A percentile compares a stretch with the other conserved stretches of the same genome.
phyloP scores from a whole-genome alignment of 306 rosid genomes.

The Quercus aquifolioides region DNA sequence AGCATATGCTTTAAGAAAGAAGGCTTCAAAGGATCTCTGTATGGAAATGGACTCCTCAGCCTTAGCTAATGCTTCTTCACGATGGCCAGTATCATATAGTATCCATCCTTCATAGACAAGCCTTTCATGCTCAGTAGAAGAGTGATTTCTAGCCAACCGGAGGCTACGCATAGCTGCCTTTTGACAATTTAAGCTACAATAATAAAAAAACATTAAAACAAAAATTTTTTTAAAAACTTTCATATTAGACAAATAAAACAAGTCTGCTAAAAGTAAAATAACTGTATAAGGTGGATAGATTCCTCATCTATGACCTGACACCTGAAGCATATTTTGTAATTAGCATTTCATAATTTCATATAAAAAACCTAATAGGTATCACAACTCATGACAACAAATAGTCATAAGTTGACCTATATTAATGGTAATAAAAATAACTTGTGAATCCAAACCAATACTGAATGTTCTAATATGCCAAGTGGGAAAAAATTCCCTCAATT shows the following conservation, averaged over 20 bases:
- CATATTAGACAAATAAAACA: slow-evolving; percentile 1
- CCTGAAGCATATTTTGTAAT: background rate
- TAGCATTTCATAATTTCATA: background rate
- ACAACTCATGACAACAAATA: background rate
- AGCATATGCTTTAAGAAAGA: slow-evolving; percentile 85
- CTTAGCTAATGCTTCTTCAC: slow-evolving; percentile 82
- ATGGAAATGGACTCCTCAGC: slow-evolving; percentile 77
- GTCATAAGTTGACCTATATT: background rate
- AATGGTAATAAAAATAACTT: background rate
- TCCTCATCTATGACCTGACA: background rate
- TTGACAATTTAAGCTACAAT: slow-evolving; percentile 74
- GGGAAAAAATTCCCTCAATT: background rate
- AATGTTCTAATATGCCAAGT: background rate
- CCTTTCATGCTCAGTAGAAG: slow-evolving; percentile 71
- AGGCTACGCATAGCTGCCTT: slow-evolving; percentile 88
- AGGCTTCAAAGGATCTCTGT: slow-evolving; percentile 95
- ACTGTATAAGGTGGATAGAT: background rate
- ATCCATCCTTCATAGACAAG: slow-evolving; percentile 97
- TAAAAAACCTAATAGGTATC: background rate
- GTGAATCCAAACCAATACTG: background rate
- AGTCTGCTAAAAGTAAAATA: background rate
- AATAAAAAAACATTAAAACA: background rate
- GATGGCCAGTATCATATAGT: slow-evolving; percentile 87
- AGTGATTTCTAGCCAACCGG: slow-evolving; percentile 74
- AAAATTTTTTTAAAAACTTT: background rate